phyloP scores from a whole-genome alignment of 805 yeast species.

The Schwanniomyces polymorphus region DNA sequence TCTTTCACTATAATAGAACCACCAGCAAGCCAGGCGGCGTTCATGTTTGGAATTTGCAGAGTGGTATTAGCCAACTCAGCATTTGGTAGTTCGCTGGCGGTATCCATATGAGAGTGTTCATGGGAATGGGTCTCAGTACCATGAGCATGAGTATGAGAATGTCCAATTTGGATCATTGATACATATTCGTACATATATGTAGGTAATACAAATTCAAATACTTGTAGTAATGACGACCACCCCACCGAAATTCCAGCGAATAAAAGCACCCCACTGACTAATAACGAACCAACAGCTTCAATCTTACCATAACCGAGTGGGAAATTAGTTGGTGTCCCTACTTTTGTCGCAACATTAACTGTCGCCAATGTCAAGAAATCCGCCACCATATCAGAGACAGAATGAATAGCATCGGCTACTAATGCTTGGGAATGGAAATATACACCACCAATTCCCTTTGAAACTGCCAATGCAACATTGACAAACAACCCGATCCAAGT shows the following conservation, averaged over 20 bases:
- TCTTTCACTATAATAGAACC: slow-evolving; percentile 88
- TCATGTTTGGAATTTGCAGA: slow-evolving; percentile 51
- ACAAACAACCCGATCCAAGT: slow-evolving; percentile 89
- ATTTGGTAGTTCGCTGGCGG: slow-evolving; percentile 8
- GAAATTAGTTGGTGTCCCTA: slow-evolving; percentile 56
- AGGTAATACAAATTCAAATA: slow-evolving; percentile 69
- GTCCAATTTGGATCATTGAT: slow-evolving; percentile 47
- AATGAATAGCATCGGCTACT: slow-evolving; percentile 92
- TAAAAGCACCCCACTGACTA: slow-evolving; percentile 79
- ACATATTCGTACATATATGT: slow-evolving; percentile 56
- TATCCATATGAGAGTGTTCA: slow-evolving; percentile 8
- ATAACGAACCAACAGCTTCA: slow-evolving; percentile 88
- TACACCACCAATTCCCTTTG: slow-evolving; percentile 87
- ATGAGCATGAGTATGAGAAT: slow-evolving; percentile 52
- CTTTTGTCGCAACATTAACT: slow-evolving; percentile 68
- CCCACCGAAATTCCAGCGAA: slow-evolving; percentile 92
- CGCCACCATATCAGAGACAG: slow-evolving; percentile 84
- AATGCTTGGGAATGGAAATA: slow-evolving; percentile 93
- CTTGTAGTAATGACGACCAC: slow-evolving; percentile 72
- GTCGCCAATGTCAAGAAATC: slow-evolving; percentile 89
- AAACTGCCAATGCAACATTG: slow-evolving; percentile 81
- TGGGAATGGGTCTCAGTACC: slow-evolving; percentile 11
- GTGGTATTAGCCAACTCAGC: slow-evolving; percentile 22
- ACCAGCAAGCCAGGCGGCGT: slow-evolving; percentile 95
- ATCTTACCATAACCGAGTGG: slow-evolving; percentile 93